Conservation (phyloP, 495 filamentous ascomycete species). For the Bryoglossum gracile region DNA sequence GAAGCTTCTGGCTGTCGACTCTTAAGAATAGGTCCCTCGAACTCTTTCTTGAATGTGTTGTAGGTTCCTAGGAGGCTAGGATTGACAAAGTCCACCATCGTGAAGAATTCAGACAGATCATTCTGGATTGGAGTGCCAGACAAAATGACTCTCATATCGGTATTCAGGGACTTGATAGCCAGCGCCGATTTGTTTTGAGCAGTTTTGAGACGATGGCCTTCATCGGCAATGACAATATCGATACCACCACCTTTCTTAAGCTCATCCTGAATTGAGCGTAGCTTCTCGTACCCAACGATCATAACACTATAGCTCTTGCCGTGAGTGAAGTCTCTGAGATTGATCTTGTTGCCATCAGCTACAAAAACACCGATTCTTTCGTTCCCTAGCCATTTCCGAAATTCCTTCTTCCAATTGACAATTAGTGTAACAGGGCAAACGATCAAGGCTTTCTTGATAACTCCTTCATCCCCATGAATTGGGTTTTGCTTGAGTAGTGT, state of each 20-base stretch:
- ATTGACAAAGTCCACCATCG: constrained; percentile 75
- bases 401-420: constrained; percentile 75
- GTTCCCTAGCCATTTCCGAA: constrained; percentile 73
- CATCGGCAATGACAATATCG: constrained; percentile 76
- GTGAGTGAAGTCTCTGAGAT: constrained; percentile 66
- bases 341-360: constrained; percentile 54
- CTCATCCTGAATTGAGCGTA: constrained; percentile 60
- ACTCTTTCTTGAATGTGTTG: constrained; percentile 62
- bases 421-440: constrained; percentile 77
- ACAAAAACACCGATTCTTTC: constrained; percentile 73
- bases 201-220: constrained; percentile 76
- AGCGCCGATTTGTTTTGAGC: constrained; percentile 73
- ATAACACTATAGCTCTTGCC: constrained; percentile 70
- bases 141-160: constrained; percentile 58
- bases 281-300: constrained; percentile 80
- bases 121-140: constrained; percentile 79
- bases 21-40: constrained; percentile 65
- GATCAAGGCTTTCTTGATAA: constrained; percentile 72
- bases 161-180: constrained; percentile 67
- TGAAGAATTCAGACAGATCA: constrained; percentile 71
- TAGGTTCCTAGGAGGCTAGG: constrained; percentile 63
- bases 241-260: constrained; percentile 55
- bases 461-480: constrained; percentile 43
- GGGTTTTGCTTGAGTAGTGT: constrained; percentile 78
- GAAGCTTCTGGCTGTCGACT: constrained; percentile 66